phyloP scores from a whole-genome alignment of 2,329 filamentous ascomycete species.

The Fusarium globosum region DNA sequence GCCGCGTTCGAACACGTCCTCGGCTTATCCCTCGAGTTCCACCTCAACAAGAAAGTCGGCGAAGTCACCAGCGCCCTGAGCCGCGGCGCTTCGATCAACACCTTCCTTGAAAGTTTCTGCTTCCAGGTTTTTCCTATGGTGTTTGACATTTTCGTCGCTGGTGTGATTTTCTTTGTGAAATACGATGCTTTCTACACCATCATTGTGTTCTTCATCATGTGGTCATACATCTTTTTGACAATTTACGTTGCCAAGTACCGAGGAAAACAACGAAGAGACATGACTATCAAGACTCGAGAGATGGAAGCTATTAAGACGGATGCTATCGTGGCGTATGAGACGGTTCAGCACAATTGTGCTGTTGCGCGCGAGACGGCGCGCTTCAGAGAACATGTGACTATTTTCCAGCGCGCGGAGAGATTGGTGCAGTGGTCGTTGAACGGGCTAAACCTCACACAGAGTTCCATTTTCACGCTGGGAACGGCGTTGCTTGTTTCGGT shows the following conservation, averaged over 20 bases:
- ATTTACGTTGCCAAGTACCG: slow-evolving; percentile 62
- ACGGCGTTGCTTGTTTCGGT: slow-evolving; percentile 70
- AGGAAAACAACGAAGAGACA: slow-evolving; percentile 56
- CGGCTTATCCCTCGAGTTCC: slow-evolving; percentile 61
- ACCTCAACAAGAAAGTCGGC: slow-evolving; percentile 62
- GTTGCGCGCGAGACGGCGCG: slow-evolving; percentile 68
- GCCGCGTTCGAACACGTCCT: slow-evolving; percentile 62
- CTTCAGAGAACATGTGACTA: slow-evolving; percentile 63
- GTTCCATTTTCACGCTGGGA: slow-evolving; percentile 71
- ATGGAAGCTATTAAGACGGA: slow-evolving; percentile 63
- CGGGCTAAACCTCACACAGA: slow-evolving; percentile 70
- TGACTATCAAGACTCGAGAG: slow-evolving; percentile 57
- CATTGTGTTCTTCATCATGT: slow-evolving; percentile 61
- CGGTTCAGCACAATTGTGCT: slow-evolving; percentile 73
- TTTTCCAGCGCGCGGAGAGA: slow-evolving; percentile 58
- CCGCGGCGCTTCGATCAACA: slow-evolving; percentile 60
- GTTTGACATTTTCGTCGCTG: slow-evolving; percentile 61
- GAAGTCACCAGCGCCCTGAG: slow-evolving; percentile 62
- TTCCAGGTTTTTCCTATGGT: slow-evolving; percentile 64
- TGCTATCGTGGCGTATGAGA: slow-evolving; percentile 62
- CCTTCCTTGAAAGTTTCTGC: slow-evolving; percentile 60
- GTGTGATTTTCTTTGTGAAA: slow-evolving; percentile 57
- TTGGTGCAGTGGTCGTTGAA: slow-evolving; percentile 45
- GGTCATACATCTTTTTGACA: slow-evolving; percentile 62
- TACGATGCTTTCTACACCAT: slow-evolving; percentile 62